Evolutionary conservation across 2,329 filamentous ascomycete species (phyloP).

Genomic region (Elsinoe fawcettii): DNA sequence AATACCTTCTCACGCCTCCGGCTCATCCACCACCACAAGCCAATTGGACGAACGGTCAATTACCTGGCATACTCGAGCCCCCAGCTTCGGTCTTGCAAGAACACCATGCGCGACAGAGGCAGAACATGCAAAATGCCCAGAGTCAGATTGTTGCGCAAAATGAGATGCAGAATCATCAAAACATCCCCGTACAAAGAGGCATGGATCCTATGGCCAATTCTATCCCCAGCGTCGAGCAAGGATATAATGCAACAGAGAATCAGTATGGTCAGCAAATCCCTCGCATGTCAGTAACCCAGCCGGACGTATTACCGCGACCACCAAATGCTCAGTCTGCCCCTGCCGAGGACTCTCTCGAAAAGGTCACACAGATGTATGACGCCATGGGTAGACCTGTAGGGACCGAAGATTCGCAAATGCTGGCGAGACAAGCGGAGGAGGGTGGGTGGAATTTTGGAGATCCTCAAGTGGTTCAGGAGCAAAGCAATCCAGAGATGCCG

Average conservation of each 20-base stretch:
- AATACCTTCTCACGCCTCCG: slow-evolving; percentile 60
- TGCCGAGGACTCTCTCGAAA: slow-evolving; percentile 50
- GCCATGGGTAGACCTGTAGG: slow-evolving; percentile 47
- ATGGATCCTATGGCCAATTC: slow-evolving; percentile 27
- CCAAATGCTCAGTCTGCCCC: slow-evolving; percentile 24
- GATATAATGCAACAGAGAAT: slow-evolving; percentile 39
- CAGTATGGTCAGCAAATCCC: slow-evolving; percentile 34
- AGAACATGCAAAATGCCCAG: slow-evolving; percentile 37
- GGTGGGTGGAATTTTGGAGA: slow-evolving; percentile 96
- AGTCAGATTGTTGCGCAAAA: slow-evolving; percentile 29
- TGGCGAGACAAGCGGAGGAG: slow-evolving; percentile 37
- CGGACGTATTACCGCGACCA: slow-evolving; percentile 23
- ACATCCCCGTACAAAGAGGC: slow-evolving; percentile 31
- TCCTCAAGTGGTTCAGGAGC: slow-evolving; percentile 52
- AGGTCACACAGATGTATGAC: slow-evolving; percentile 53
- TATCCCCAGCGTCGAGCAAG: slow-evolving; percentile 20
- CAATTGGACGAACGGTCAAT: slow-evolving; percentile 26
- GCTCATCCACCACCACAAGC: slow-evolving; percentile 50
- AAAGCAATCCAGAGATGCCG: slow-evolving; percentile 43
- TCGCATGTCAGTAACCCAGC: slow-evolving; percentile 33
- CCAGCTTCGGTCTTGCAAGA: slow-evolving; percentile 42
- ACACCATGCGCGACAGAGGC: slow-evolving; percentile 50
- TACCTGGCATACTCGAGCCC: slow-evolving; percentile 38
- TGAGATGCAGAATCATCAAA: slow-evolving; percentile 54
- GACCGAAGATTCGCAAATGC: slow-evolving; percentile 33